Evolutionary conservation across 495 filamentous ascomycete genomes (phyloP).

Genomic region (Amorphotheca resinae): DNA sequence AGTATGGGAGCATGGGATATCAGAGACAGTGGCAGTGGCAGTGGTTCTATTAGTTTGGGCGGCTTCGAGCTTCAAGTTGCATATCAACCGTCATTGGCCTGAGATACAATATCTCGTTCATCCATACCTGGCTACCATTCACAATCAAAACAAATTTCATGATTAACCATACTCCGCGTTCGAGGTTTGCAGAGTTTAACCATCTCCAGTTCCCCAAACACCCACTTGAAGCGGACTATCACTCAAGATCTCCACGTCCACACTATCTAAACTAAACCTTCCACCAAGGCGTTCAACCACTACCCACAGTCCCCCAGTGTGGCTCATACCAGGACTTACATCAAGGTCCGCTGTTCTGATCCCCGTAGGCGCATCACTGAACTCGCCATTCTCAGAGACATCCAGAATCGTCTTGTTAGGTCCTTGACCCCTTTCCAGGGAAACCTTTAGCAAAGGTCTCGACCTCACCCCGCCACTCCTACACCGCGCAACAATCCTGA

Average conservation of each 20-base stretch:
- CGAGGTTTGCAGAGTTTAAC: too few species aligned
- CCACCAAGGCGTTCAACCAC: constrained; percentile 64
- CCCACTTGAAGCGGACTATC: constrained; percentile 54
- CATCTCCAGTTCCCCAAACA: constrained; percentile 33
- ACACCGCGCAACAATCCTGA: constrained; percentile 35
- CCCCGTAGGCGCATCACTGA: constrained; percentile 54
- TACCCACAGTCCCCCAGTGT: constrained; percentile 51
- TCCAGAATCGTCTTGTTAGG: constrained; percentile 50
- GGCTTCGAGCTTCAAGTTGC: too few species aligned
- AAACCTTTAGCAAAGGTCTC: constrained; percentile 43
- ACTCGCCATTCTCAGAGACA: constrained; percentile 45
- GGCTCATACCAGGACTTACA: constrained; percentile 42
- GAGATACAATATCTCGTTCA: too few species aligned
- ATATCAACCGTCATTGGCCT: too few species aligned
- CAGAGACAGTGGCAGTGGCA: not conserved
- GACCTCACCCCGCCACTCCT: constrained; percentile 4
- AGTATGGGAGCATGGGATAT: constrained; percentile 1
- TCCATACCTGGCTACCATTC: too few species aligned
- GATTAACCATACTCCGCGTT: too few species aligned
- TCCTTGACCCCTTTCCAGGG: constrained; percentile 55
- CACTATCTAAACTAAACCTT: constrained; percentile 32
- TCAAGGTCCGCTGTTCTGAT: constrained; percentile 61
- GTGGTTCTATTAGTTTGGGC: too few species aligned
- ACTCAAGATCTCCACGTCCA: constrained; percentile 56
- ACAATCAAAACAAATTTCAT: too few species aligned